Percentiles rank a stretch among this genome's conserved stretches.
Conservation (phyloP, 1,284 basidiomycete species). For the Calocybe gambosa region DNA sequence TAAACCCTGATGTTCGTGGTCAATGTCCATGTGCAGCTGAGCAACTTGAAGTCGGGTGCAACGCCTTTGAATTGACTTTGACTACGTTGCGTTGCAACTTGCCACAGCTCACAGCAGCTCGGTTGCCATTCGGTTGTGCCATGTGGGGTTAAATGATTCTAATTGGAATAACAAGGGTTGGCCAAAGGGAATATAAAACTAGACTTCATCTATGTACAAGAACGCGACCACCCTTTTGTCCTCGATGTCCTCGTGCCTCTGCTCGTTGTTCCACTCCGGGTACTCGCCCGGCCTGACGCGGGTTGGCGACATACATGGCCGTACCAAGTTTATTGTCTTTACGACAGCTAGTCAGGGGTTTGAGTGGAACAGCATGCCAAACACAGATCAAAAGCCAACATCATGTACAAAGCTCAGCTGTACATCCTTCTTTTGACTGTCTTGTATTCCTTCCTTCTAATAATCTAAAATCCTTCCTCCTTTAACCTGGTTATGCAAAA, state of each 20-base stretch:
- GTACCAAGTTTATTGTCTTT: conserved; percentile 19
- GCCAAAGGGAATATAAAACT: conserved; percentile 1
- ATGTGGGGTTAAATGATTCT: neutral
- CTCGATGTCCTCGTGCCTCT: conserved; percentile 8
- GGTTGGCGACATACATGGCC: neutral
- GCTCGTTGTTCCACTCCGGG: neutral
- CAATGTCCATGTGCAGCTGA: conserved; percentile 21
- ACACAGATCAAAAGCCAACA: conserved; percentile 26
- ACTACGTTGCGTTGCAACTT: too few species aligned
- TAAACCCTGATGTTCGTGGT: conserved; percentile 43
- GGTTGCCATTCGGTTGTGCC: neutral
- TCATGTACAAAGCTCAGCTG: conserved; percentile 18
- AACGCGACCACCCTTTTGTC: conserved; percentile 15
- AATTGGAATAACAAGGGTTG: neutral
- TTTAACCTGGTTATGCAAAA: conserved; percentile 32
- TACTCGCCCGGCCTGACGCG: neutral
- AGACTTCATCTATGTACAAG: conserved; percentile 1
- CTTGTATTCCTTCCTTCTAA: conserved; percentile 26
- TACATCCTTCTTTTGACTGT: conserved; percentile 23
- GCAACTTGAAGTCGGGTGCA: neutral
- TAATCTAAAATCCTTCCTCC: conserved; percentile 27
- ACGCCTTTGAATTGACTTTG: too few species aligned
- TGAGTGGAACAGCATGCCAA: conserved; percentile 15
- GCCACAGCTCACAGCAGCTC: neutral
- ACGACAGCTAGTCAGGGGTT: conserved; percentile 9